Evolutionary conservation across 768 basidiomycete genomes (phyloP).

Genomic region (Cyathus striatus): DNA sequence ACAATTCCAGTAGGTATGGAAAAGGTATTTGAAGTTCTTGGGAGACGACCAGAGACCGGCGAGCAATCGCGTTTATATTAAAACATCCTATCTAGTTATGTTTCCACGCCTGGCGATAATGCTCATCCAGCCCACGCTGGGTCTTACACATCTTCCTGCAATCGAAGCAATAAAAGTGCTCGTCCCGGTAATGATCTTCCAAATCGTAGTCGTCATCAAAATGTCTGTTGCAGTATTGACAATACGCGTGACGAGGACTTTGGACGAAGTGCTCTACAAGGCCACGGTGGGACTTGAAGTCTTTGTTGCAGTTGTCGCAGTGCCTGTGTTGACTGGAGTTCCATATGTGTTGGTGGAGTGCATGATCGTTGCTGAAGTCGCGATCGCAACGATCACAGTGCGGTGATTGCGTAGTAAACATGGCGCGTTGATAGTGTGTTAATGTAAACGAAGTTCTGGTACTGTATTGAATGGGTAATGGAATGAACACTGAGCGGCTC

Average conservation of each 20-base stretch:
- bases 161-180: slow-evolving; percentile 35
- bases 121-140: slow-evolving; percentile 35
- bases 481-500: too few species aligned
- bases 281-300: not conserved
- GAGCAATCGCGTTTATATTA: too few species aligned
- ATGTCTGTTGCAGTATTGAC: slow-evolving; percentile 42
- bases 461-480: too few species aligned
- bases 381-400: slow-evolving; percentile 1
- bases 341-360: not conserved
- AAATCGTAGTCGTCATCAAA: slow-evolving; percentile 30
- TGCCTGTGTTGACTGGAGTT: not conserved
- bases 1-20: too few species aligned
- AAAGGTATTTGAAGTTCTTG: too few species aligned
- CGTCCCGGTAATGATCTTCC: slow-evolving; percentile 29
- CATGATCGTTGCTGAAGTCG: not conserved
- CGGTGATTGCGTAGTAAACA: too few species aligned
- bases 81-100: too few species aligned
- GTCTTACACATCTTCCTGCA: slow-evolving; percentile 39
- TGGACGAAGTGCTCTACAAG: not conserved
- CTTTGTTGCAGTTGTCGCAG: not conserved
- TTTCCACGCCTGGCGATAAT: slow-evolving; percentile 35
- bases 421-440: too few species aligned
- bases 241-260: not conserved
- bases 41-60: too few species aligned
- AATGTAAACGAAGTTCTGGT: too few species aligned